Percentiles rank a stretch among this genome's conserved stretches.
Evolutionary conservation across 176 grass and related monocot species (phyloP).

Genomic region (Aegilops umbellulata): DNA sequence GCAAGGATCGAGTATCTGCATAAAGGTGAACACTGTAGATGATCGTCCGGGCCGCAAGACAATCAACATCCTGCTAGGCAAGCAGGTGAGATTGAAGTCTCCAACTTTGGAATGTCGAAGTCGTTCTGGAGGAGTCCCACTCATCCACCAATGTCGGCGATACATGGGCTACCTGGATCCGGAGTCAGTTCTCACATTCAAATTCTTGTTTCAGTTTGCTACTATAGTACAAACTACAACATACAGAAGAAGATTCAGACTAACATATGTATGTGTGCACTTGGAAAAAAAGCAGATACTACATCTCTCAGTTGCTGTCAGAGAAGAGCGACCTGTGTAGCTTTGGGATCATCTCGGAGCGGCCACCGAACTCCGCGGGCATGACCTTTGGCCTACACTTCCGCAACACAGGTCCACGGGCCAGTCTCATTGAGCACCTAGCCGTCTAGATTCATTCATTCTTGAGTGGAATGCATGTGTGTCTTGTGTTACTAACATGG

Average conservation of each 20-base stretch:
- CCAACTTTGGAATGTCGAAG: slow-evolving; percentile 81
- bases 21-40: slow-evolving; percentile 64
- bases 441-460: neutral
- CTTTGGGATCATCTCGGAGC: slow-evolving; percentile 79
- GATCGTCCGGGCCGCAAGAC: slow-evolving; percentile 81
- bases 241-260: neutral
- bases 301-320: slow-evolving; percentile 67
- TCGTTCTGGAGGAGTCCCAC: slow-evolving; percentile 49
- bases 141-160: slow-evolving; percentile 61
- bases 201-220: neutral
- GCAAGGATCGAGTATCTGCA: slow-evolving; percentile 85
- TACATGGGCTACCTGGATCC: slow-evolving; percentile 84
- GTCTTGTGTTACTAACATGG: neutral
- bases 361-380: slow-evolving; percentile 45
- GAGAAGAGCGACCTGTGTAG: slow-evolving; percentile 77
- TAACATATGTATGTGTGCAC: too few species aligned
- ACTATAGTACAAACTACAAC: too few species aligned
- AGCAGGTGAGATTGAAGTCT: slow-evolving; percentile 66
- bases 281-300: too few species aligned
- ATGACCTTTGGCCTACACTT: slow-evolving; percentile 45
- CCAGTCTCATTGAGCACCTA: neutral
- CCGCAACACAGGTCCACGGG: slow-evolving; percentile 29
- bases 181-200: slow-evolving; percentile 29
- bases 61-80: slow-evolving; percentile 83
- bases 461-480: neutral